Percentiles rank a stretch among this genome's conserved stretches.
phyloP scores from a whole-genome alignment of 345 rosid genomes.

The Psidium friedrichsthalianum region DNA sequence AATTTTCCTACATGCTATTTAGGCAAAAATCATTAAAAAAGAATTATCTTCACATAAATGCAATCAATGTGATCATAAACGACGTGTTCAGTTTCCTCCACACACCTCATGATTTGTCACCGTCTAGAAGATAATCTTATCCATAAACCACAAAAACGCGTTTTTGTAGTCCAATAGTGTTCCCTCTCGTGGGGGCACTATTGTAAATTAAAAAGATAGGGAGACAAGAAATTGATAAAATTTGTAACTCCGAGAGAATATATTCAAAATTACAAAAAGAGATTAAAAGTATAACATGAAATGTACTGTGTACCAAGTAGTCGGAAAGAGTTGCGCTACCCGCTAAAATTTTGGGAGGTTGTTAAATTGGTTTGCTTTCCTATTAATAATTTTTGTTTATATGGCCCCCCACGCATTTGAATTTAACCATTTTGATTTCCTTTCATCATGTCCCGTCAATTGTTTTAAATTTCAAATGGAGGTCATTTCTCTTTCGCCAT shows the following conservation, averaged over 20 bases:
- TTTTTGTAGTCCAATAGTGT: background rate
- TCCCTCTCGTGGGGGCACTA: background rate
- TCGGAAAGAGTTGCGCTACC: no score
- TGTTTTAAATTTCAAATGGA: no score
- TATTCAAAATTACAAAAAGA: background rate
- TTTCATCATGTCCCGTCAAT: no score
- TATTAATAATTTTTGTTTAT: no score
- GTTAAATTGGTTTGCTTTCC: no score
- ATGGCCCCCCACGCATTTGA: no score
- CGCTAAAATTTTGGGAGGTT: no score
- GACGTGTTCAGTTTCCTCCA: background rate
- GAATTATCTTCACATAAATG: background rate
- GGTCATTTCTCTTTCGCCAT: no score
- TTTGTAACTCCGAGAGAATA: background rate
- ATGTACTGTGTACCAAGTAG: no score
- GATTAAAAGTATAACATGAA: no score
- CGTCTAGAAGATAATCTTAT: background rate
- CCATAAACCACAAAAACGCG: background rate
- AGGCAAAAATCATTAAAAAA: background rate
- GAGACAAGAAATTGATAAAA: background rate
- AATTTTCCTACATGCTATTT: rapidly evolving
- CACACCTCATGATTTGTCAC: background rate
- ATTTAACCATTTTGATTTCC: no score
- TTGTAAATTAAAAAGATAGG: background rate
- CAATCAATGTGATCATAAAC: background rate